Evolutionary conservation across 164 flowering plant genomes (phyloP).

Genomic region (Vitis amurensis): DNA sequence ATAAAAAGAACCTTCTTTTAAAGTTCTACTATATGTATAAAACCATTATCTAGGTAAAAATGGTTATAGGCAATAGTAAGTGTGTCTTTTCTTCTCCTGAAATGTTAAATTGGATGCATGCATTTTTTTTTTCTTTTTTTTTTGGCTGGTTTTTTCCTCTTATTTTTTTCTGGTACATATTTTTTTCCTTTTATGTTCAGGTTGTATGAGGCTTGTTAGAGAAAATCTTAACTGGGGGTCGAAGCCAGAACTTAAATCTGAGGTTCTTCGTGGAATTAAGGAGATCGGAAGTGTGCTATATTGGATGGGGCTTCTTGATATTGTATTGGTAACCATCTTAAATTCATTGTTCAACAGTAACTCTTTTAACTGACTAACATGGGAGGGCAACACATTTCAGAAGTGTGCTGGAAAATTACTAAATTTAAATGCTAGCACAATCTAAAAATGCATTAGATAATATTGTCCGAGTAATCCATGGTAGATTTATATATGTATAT

Average conservation of each 20-base stretch:
- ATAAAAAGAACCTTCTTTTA: too few relatives aligned
- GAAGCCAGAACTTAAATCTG: conserved; percentile 76
- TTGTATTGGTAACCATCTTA: conserved; percentile 69
- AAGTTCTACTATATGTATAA: too few relatives aligned
- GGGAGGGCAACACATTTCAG: background rate
- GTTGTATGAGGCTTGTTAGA: conserved; percentile 76
- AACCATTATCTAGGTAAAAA: too few relatives aligned
- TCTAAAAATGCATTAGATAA: too few relatives aligned
- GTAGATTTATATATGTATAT: too few relatives aligned
- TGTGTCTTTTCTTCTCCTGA: too few relatives aligned
- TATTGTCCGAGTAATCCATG: too few relatives aligned
- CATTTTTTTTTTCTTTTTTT: background rate
- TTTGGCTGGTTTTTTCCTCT: too few relatives aligned
- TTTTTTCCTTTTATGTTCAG: conserved; percentile 33
- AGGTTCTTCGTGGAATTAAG: conserved; percentile 82
- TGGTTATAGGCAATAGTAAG: too few relatives aligned
- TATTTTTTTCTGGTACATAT: background rate
- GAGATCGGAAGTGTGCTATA: conserved; percentile 90
- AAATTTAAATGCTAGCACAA: background rate
- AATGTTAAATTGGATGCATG: background rate
- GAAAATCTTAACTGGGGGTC: conserved; percentile 90
- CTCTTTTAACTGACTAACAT: background rate
- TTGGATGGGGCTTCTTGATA: conserved; percentile 92
- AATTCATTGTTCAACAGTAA: background rate
- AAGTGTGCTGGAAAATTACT: background rate